A percentile compares a stretch with the other conserved stretches of the same genome.
Conservation (phyloP, 495 filamentous ascomycete genomes). For the Annulohypoxylon maeteangense region DNA sequence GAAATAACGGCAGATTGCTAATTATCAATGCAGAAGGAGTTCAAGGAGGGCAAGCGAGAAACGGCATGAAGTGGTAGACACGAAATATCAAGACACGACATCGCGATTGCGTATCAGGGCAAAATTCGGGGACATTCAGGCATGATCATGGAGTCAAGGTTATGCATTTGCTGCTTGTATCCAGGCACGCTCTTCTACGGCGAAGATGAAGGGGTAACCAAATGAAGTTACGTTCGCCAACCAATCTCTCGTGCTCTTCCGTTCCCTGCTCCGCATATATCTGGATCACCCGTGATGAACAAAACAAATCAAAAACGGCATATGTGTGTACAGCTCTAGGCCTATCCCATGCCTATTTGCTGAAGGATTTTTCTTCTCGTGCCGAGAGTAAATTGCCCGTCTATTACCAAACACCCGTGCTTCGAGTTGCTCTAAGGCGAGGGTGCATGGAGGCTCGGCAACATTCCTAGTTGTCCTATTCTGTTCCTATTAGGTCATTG, state of each 20-base stretch:
- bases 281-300: slow-evolving; percentile 15
- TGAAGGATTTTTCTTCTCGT: slow-evolving; percentile 95
- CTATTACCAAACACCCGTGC: slow-evolving; percentile 92
- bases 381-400: slow-evolving; percentile 84
- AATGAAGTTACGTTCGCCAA: slow-evolving; percentile 39
- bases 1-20: slow-evolving; percentile 33
- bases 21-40: slow-evolving; percentile 85
- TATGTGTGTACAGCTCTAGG: slow-evolving; percentile 99
- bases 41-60: slow-evolving; percentile 95
- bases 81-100: slow-evolving; percentile 42
- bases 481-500: neutral
- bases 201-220: slow-evolving; percentile 46
- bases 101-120: slow-evolving; percentile 50
- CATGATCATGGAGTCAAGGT: slow-evolving; percentile 52
- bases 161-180: slow-evolving; percentile 50
- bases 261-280: neutral
- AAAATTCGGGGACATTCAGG: slow-evolving; percentile 43
- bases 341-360: slow-evolving; percentile 76
- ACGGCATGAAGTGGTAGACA: slow-evolving; percentile 72
- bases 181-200: slow-evolving; percentile 45
- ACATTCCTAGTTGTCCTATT: slow-evolving; percentile 62
- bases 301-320: slow-evolving; percentile 68
- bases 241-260: slow-evolving; percentile 8
- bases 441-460: slow-evolving; percentile 90
- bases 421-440: slow-evolving; percentile 65